Evolutionary conservation across 192 early-diverging fungal genomes (phyloP).

Genomic region (Backusella westeae): DNA sequence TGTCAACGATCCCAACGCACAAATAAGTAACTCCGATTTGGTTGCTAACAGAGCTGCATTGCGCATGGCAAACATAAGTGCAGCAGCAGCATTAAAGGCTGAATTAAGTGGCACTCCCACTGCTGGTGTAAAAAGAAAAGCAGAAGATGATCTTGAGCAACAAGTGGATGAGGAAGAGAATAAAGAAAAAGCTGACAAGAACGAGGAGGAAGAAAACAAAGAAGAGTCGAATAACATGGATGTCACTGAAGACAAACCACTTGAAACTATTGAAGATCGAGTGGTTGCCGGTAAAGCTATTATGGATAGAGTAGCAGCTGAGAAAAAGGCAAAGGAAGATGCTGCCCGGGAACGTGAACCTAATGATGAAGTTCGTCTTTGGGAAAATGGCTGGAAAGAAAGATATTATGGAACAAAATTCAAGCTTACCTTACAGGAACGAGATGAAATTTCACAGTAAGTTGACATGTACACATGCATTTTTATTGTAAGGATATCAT

Average conservation of each 20-base stretch:
- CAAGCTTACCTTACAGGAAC: constrained; percentile 56
- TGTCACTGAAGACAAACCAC: constrained; percentile 37
- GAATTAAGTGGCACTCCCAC: constrained; percentile 40
- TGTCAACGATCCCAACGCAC: constrained; percentile 45
- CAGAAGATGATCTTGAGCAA: constrained; percentile 43
- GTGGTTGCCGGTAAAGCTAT: constrained; percentile 39
- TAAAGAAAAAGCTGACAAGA: constrained; percentile 14
- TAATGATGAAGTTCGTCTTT: constrained; percentile 56
- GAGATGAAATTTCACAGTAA: constrained; percentile 53
- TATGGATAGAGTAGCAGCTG: constrained; percentile 35
- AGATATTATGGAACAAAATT: constrained; percentile 74
- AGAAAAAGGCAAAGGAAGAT: constrained; percentile 60
- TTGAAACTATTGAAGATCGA: constrained; percentile 36
- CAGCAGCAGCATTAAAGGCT: constrained; percentile 66
- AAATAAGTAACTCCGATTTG: constrained; percentile 49
- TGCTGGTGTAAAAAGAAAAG: constrained; percentile 44
- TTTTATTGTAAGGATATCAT: not conserved
- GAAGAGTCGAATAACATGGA: constrained; percentile 20
- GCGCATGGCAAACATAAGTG: constrained; percentile 52
- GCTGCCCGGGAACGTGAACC: constrained; percentile 59
- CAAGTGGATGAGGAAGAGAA: constrained; percentile 27
- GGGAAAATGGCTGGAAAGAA: constrained; percentile 76
- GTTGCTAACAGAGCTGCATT: constrained; percentile 35
- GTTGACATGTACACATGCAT: not conserved
- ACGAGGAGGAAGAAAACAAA: not conserved